Percentiles rank a stretch among this genome's conserved stretches.
phyloP scores from a whole-genome alignment of 1,284 basidiomycete species.

The Ganoderma boninense region DNA sequence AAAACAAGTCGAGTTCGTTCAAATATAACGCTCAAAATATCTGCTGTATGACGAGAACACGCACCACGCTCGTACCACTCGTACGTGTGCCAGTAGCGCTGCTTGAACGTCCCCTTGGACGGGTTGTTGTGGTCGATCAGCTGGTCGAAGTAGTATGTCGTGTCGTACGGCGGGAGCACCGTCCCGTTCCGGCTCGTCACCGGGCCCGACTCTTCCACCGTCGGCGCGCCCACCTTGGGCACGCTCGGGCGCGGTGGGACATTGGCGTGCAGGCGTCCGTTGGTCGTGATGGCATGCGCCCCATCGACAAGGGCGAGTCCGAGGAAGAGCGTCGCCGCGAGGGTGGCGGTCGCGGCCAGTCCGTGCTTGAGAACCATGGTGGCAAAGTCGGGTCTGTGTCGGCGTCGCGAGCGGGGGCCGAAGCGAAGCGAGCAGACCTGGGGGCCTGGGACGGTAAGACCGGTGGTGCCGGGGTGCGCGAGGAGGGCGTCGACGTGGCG shows the following conservation, averaged over 20 bases:
- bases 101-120: slow-evolving; percentile 78
- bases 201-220: slow-evolving; percentile 20
- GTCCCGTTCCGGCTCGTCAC: slow-evolving; percentile 39
- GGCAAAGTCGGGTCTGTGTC: not conserved
- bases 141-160: slow-evolving; percentile 71
- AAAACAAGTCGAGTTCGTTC: not conserved
- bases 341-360: slow-evolving; percentile 15
- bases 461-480: not conserved
- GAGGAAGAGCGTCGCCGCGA: slow-evolving; percentile 24
- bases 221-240: slow-evolving; percentile 7
- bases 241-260: slow-evolving; percentile 25
- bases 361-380: slow-evolving; percentile 10
- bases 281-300: slow-evolving; percentile 27
- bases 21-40: not conserved
- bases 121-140: slow-evolving; percentile 78
- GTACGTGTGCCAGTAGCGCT: slow-evolving; percentile 74
- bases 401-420: not conserved
- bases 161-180: slow-evolving; percentile 41
- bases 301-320: slow-evolving; percentile 22
- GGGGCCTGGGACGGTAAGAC: not conserved
- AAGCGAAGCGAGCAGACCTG: not conserved
- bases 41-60: slow-evolving; percentile 5
- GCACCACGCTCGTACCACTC: slow-evolving; percentile 67
- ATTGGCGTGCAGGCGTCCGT: slow-evolving; percentile 38
- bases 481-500: not conserved